Conservation (phyloP, 2,329 filamentous ascomycete genomes). For the Calonectria honghensis region DNA sequence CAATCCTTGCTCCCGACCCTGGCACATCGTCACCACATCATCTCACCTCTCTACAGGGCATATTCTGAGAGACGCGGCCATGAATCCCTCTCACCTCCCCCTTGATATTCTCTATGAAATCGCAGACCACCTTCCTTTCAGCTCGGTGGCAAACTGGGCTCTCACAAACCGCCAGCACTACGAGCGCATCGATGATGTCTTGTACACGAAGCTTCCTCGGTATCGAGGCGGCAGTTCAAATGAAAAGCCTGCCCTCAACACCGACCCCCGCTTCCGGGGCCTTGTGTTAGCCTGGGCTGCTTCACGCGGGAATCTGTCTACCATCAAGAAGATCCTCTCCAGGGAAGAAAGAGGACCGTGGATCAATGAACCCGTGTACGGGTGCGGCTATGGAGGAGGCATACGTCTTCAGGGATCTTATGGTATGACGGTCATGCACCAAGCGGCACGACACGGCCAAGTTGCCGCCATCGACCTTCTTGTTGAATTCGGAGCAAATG, state of each 20-base stretch:
- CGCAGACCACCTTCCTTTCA: slow-evolving; percentile 28
- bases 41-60: neutral
- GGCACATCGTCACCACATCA: neutral
- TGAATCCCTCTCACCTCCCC: slow-evolving; percentile 26
- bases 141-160: slow-evolving; percentile 28
- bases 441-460: slow-evolving; percentile 34
- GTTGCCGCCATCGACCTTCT: slow-evolving; percentile 25
- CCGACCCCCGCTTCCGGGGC: slow-evolving; percentile 28
- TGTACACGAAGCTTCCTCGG: slow-evolving; percentile 22
- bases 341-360: slow-evolving; percentile 1
- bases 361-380: slow-evolving; percentile 36
- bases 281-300: slow-evolving; percentile 35
- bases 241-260: neutral
- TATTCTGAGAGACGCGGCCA: slow-evolving; percentile 3
- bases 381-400: slow-evolving; percentile 5
- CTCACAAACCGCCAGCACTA: neutral
- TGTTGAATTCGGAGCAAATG: slow-evolving; percentile 26
- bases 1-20: neutral
- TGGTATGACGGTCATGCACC: slow-evolving; percentile 37
- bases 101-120: slow-evolving; percentile 35
- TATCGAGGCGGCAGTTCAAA: slow-evolving; percentile 12
- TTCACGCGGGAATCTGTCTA: slow-evolving; percentile 18
- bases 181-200: slow-evolving; percentile 14
- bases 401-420: slow-evolving; percentile 1
- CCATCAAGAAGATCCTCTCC: slow-evolving; percentile 11